A percentile compares a stretch with the other conserved stretches of the same genome.
Evolutionary conservation across 2,329 filamentous ascomycete species (phyloP).

Genomic region (Diplodia sapinea): DNA sequence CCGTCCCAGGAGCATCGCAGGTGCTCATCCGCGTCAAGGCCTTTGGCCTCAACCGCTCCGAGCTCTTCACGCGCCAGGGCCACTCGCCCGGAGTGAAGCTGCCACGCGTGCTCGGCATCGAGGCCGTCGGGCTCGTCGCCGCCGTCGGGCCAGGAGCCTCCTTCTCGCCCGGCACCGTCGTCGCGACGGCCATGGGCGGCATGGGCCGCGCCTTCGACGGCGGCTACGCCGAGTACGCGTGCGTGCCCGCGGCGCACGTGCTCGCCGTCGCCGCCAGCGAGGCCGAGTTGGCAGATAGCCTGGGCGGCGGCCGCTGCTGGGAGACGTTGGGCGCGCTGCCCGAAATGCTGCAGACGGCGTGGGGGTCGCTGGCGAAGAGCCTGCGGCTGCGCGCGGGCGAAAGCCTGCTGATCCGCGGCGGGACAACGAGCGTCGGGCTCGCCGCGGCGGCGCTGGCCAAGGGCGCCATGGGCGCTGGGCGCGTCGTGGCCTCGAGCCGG

Average conservation of each 20-base stretch:
- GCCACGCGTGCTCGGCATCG: constrained; percentile 56
- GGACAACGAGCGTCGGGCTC: constrained; percentile 56
- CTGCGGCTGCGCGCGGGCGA: constrained; percentile 51
- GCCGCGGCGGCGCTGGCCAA: constrained; percentile 56
- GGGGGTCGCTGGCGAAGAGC: constrained; percentile 51
- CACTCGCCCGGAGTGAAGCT: constrained; percentile 50
- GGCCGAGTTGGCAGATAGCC: constrained; percentile 30
- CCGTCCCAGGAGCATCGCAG: constrained; percentile 46
- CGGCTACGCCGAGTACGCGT: constrained; percentile 58
- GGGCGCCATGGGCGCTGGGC: constrained; percentile 43
- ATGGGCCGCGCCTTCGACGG: constrained; percentile 52
- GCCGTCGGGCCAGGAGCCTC: constrained; percentile 42
- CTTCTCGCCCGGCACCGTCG: constrained; percentile 49
- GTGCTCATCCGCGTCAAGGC: constrained; percentile 53
- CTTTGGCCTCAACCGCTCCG: constrained; percentile 56
- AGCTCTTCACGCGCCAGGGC: constrained; percentile 56
- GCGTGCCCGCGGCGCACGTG: constrained; percentile 64
- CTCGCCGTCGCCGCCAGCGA: constrained; percentile 77
- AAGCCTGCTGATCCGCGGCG: constrained; percentile 56
- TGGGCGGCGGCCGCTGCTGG: constrained; percentile 46
- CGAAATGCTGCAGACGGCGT: constrained; percentile 60
- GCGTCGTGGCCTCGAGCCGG: constrained; percentile 51
- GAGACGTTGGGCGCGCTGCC: constrained; percentile 54
- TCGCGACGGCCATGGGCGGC: constrained; percentile 49
- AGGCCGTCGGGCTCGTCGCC: constrained; percentile 53